Conservation (phyloP, 345 rosid species). For the Moricandia arvensis region DNA sequence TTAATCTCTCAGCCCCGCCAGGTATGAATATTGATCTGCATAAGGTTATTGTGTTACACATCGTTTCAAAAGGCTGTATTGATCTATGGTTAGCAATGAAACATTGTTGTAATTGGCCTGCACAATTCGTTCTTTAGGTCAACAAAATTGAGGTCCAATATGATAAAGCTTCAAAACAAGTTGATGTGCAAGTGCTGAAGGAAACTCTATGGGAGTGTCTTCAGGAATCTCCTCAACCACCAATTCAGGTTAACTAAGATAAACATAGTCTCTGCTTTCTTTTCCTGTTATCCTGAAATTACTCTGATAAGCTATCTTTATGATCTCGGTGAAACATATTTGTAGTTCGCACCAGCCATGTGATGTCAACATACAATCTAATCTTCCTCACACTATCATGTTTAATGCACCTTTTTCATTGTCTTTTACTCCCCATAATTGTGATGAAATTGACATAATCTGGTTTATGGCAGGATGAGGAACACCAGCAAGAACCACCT, state of each 20-base stretch:
- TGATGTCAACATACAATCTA: background rate
- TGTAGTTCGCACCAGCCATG: background rate
- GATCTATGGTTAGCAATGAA: background rate
- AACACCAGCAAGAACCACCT: constrained; percentile 45
- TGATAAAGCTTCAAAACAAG: constrained; percentile 91
- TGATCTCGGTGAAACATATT: background rate
- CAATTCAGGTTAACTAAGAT: constrained; percentile 46
- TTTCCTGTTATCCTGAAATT: background rate
- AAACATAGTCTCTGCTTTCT: background rate
- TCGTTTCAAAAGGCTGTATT: constrained; percentile 9
- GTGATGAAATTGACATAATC: constrained; percentile 18
- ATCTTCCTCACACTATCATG: no score
- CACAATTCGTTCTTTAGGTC: constrained; percentile 47
- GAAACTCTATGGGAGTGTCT: constrained; percentile 82
- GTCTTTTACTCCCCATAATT: background rate
- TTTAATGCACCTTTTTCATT: no score
- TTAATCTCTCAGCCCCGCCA: constrained; percentile 93
- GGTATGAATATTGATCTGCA: constrained; percentile 44
- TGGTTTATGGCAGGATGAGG: constrained; percentile 30
- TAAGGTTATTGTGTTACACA: constrained; percentile 3
- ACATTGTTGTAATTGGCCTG: background rate
- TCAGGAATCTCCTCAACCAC: constrained; percentile 47
- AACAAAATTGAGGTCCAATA: constrained; percentile 76
- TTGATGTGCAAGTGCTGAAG: constrained; percentile 82
- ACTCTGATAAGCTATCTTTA: background rate